Base-by-base conservation (phyloP, 169 alveolate species). In the Plasmodium relictum region DNA sequence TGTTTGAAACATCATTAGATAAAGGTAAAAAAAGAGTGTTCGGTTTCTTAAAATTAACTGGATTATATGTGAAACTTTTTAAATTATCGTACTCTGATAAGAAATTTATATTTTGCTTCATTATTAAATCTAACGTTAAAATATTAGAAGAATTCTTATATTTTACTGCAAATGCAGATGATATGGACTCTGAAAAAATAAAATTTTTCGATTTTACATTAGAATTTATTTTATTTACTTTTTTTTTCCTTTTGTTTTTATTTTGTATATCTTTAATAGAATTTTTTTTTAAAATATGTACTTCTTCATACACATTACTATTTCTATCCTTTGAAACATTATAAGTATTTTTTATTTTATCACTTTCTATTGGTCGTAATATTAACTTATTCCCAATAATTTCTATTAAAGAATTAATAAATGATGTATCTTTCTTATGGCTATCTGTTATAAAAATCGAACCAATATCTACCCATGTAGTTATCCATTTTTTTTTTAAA, bases 401-500 rank as follows among this genome's bases (percentile, higher is more conserved):
- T 68, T 83, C 91, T 31, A 83, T 83, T 54, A 83, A 48, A 5
- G 91, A 69, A 56, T 83, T 83, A 26, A 83, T 83, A 62, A 66
- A 83, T 20, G 91, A 56, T 2, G 39, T 12, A 58, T 70, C 85
- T 31, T 56, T 45, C 14, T 44, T 83, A 45, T 69, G 48, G 20
- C 73, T 56, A 50, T 83, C 86, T 31, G 91, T 56, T 26, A 83
- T 70, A 61, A 83, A 83, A 52, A 83, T 70, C 14, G 91, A 83
- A 52, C 91, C 91, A 56, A 83, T 73, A 50, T 83, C 91, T 26
- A 83, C 74, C 91, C 91, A 83, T 1, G 86, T 69, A 6, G 91
- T 83, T 62, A 66, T 69, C 91, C 91, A 83, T 70, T 69, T 83
- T 58, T 83, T 44, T 83, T 83, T 83, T 48, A 83, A 48, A 6